phyloP scores from a whole-genome alignment of 2,329 filamentous ascomycete species.

The Exophiala spinifera region DNA sequence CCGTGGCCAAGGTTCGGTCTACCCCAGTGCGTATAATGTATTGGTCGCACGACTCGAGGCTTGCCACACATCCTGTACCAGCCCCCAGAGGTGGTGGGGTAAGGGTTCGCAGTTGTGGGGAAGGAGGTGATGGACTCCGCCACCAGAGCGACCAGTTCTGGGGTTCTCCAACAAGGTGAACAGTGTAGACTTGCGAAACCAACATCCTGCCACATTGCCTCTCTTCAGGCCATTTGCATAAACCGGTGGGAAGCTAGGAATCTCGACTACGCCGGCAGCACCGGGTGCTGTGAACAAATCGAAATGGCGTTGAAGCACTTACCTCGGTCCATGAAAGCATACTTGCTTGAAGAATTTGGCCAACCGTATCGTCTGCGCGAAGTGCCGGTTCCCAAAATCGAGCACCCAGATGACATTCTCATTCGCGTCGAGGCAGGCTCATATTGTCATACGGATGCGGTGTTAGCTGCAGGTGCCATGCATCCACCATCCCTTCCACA shows the following conservation, averaged over 20 bases:
- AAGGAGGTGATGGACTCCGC: too few relatives aligned
- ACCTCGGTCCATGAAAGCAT: slow-evolving; percentile 23
- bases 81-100: slow-evolving; percentile 24
- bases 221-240: too few relatives aligned
- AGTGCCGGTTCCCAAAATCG: slow-evolving; percentile 37
- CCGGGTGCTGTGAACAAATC: too few relatives aligned
- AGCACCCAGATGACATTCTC: slow-evolving; percentile 44
- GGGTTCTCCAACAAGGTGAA: too few relatives aligned
- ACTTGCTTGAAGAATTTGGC: slow-evolving; percentile 20
- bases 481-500: slow-evolving; percentile 40
- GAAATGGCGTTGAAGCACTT: background rate
- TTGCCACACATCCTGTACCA: slow-evolving; percentile 28
- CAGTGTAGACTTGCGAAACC: too few relatives aligned
- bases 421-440: slow-evolving; percentile 48
- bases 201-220: too few relatives aligned
- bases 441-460: slow-evolving; percentile 47
- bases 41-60: slow-evolving; percentile 26
- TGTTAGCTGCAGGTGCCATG: slow-evolving; percentile 38
- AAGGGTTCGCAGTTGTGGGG: too few relatives aligned
- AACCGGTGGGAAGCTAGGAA: too few relatives aligned
- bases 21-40: slow-evolving; percentile 28
- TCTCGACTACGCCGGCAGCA: too few relatives aligned
- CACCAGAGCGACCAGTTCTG: too few relatives aligned
- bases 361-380: slow-evolving; percentile 22
- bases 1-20: slow-evolving; percentile 21